These are phyloP conservation scores for Syncephalastrum contaminatum DNA, from an alignment of 371 early-diverging fungal species.

Conservation along the genomic window DNA sequence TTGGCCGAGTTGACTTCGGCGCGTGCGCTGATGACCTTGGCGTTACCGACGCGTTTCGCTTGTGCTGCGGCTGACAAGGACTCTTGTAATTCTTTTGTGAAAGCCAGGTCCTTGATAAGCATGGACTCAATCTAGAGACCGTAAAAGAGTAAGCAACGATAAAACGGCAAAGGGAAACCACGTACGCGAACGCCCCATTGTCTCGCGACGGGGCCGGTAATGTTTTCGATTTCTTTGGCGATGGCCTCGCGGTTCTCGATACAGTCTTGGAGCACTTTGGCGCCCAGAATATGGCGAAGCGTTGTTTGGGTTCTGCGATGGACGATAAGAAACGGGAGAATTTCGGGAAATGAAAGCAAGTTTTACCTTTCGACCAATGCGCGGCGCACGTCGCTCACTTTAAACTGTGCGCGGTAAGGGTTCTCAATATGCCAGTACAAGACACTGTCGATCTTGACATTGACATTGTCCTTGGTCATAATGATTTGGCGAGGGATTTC, in stretches of 20 bases:
- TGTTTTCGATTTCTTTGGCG: constrained; percentile 76
- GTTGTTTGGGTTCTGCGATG: constrained; percentile 69
- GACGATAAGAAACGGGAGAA: neutral
- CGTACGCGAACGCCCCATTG: constrained; percentile 76
- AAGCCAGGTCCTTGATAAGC: constrained; percentile 84
- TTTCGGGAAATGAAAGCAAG: neutral
- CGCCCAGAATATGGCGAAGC: constrained; percentile 68
- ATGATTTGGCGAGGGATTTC: constrained; percentile 76
- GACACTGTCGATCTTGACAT: constrained; percentile 79
- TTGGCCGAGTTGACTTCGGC: constrained; percentile 93
- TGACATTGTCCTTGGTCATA: constrained; percentile 90
- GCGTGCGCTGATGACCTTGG: constrained; percentile 86
- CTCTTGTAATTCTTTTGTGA: constrained; percentile 78
- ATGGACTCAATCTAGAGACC: constrained; percentile 63
- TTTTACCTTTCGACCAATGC: constrained; percentile 75
- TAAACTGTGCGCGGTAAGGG: constrained; percentile 78
- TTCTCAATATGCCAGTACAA: constrained; percentile 84
- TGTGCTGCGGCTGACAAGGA: constrained; percentile 91
- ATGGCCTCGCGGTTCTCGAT: constrained; percentile 89
- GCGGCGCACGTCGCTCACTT: constrained; percentile 68
- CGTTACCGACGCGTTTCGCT: constrained; percentile 84
- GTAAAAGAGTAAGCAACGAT: constrained; percentile 3
- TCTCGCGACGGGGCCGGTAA: constrained; percentile 71
- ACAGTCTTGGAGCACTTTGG: constrained; percentile 64
- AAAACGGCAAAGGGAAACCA: neutral